Evolutionary conservation across 441 rosid species (phyloP).

Genomic region (Bocquillonia castaneifolia): DNA sequence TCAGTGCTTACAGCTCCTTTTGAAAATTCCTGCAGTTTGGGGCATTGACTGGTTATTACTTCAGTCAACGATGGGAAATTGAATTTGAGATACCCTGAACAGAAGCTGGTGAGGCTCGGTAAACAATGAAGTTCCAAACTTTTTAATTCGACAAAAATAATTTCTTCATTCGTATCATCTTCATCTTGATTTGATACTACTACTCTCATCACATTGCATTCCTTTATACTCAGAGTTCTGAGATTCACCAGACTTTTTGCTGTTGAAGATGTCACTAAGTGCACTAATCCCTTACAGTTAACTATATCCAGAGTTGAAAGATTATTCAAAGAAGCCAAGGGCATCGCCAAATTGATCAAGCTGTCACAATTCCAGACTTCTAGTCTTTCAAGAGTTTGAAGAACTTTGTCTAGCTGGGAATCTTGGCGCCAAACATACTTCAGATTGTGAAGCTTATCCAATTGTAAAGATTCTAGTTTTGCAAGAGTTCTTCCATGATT

Average conservation of each 20-base stretch:
- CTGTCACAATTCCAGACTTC: fast-evolving
- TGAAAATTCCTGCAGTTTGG: slow-evolving; percentile 23
- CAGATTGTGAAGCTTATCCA: background rate
- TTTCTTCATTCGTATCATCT: background rate
- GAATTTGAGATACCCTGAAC: background rate
- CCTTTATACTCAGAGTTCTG: slow-evolving; percentile 61
- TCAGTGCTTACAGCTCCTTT: background rate
- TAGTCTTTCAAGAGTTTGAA: background rate
- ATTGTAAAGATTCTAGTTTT: too few species aligned
- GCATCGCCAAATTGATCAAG: slow-evolving; percentile 5
- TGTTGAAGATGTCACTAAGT: slow-evolving; percentile 9
- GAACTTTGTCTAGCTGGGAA: background rate
- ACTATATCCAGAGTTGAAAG: background rate
- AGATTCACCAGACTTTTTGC: slow-evolving; percentile 33
- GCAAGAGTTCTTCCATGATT: background rate
- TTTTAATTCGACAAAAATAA: slow-evolving; percentile 16
- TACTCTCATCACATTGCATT: slow-evolving; percentile 32
- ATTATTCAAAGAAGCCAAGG: background rate
- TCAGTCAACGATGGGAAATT: slow-evolving; percentile 18
- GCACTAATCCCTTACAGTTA: background rate
- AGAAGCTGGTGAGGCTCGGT: slow-evolving; percentile 27
- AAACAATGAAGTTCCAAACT: slow-evolving; percentile 1
- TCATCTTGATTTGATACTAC: background rate
- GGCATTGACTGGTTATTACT: slow-evolving; percentile 16
- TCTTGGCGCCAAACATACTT: slow-evolving; percentile 1